Evolutionary conservation across 805 yeast genomes (phyloP), one percentile per base, ranked within the genome.

Genomic region (Maudiozyma serrabonitensis): DNA sequence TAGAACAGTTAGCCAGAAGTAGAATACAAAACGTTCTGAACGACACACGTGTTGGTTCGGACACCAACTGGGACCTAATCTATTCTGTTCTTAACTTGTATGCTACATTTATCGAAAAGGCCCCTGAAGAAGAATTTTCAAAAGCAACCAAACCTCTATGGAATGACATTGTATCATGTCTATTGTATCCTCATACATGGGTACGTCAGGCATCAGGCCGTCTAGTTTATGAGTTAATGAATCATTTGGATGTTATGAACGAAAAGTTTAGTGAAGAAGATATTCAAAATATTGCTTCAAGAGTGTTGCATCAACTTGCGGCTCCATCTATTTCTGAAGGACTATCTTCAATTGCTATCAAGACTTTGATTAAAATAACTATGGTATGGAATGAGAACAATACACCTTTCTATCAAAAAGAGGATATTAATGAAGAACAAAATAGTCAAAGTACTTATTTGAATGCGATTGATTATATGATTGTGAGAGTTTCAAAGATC

Each of bases 141-240:
- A 38, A 46, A 1, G 58, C 56, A 2, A 72, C 69, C 56, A 71
- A 67, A 43, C 18, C 25, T 0, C 57, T 76, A 8, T 85, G 91
- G 89, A 56, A 63, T 2, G 62, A 66, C 16, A 66, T 84, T 2
- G 70, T 78, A 23, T 75, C 74, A 3, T 67, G 80, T 28, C 71
- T 89, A 48, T 69, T 90, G 46, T 90, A 79, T 62, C 97, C 97
- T 2, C 97, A 90, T 66, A 75, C 93, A 1, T 90, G 98, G 98
- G 84, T 90, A 6, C 78, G 97, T 57, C 71, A 84, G 51, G 68
- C 76, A 5, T 71, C 95, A 1, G 69, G 82, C 6, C 72, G 90
- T 47, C 69, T 87, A 34, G 63, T 81, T 39, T 81, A 83, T 1
- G 59, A 67, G 1, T 61, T 84, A 46, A 69, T 86, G 49, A 59